phyloP scores from a whole-genome alignment of 1,284 basidiomycete genomes.

The Porodaedalea pini region DNA sequence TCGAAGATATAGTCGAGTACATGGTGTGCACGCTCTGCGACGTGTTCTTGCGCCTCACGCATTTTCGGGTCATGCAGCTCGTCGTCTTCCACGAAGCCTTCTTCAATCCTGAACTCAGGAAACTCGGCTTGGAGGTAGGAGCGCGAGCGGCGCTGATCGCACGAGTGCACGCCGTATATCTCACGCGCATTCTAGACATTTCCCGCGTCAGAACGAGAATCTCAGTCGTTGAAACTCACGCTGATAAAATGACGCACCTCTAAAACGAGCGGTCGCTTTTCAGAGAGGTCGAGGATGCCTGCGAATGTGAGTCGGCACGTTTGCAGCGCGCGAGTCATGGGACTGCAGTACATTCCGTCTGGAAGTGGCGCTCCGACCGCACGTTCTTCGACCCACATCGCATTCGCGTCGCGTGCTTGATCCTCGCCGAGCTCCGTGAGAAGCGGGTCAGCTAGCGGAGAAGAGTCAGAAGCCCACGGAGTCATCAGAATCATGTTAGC shows the following conservation, averaged over 20 bases:
- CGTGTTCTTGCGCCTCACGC: slow-evolving; percentile 60
- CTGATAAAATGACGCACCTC: slow-evolving; percentile 26
- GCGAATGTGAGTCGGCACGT: slow-evolving; percentile 68
- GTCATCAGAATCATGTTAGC: slow-evolving; percentile 1
- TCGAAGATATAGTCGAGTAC: slow-evolving; percentile 67
- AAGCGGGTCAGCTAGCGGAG: slow-evolving; percentile 62
- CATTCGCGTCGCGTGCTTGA: slow-evolving; percentile 58
- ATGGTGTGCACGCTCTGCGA: slow-evolving; percentile 47
- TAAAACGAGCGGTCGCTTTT: slow-evolving; percentile 27
- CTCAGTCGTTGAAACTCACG: neutral
- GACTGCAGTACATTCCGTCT: slow-evolving; percentile 63
- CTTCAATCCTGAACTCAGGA: slow-evolving; percentile 62
- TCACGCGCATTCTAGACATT: slow-evolving; percentile 57
- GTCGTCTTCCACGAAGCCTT: slow-evolving; percentile 70
- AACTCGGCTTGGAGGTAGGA: slow-evolving; percentile 55
- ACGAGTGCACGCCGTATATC: slow-evolving; percentile 67
- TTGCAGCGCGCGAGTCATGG: slow-evolving; percentile 67
- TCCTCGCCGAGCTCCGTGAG: slow-evolving; percentile 63
- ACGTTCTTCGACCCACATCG: slow-evolving; percentile 59
- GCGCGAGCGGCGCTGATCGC: slow-evolving; percentile 60
- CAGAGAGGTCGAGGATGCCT: slow-evolving; percentile 32
- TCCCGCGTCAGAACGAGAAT: neutral
- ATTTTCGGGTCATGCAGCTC: slow-evolving; percentile 61
- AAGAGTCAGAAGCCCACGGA: neutral
- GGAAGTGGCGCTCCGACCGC: slow-evolving; percentile 55